These are phyloP conservation scores for Taiozyma sp. DNA, from an alignment of 1,139 yeast species.

Conservation along the genomic window DNA sequence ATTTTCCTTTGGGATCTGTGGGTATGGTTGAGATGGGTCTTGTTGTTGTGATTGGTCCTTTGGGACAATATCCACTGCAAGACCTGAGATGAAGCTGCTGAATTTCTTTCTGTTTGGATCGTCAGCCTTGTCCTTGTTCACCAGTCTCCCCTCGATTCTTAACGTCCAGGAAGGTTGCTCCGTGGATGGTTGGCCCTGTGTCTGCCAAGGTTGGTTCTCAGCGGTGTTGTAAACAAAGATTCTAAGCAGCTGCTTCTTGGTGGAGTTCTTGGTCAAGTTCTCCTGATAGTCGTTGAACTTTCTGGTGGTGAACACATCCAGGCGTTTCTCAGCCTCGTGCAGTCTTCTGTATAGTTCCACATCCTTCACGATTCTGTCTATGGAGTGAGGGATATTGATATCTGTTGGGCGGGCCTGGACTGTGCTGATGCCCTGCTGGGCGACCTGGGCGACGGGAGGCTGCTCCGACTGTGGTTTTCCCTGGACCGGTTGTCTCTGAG, in stretches of 20 bases:
- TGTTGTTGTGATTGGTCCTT: conserved; percentile 27
- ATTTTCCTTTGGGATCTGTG: conserved; percentile 26
- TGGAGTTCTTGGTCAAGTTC: conserved; percentile 39
- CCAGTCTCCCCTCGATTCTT: conserved; percentile 79
- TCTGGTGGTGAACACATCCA: conserved; percentile 79
- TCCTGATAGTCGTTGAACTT: conserved; percentile 87
- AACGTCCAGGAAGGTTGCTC: conserved; percentile 73
- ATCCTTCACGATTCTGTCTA: conserved; percentile 56
- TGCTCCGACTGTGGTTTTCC: neutral
- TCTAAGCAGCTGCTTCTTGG: conserved; percentile 57
- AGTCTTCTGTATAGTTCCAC: conserved; percentile 65
- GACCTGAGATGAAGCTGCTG: conserved; percentile 77
- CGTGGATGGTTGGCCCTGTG: conserved; percentile 28
- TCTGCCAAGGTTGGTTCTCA: conserved; percentile 93
- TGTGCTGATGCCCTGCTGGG: conserved; percentile 13
- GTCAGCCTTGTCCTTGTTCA: conserved; percentile 40
- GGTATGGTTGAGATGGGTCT: conserved; percentile 16
- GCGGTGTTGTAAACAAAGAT: conserved; percentile 79
- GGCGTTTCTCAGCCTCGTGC: conserved; percentile 69
- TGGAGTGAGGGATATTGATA: conserved; percentile 18
- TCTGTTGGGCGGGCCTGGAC: conserved; percentile 25
- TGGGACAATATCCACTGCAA: conserved; percentile 67
- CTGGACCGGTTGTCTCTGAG: neutral
- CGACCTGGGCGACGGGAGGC: conserved; percentile 6
- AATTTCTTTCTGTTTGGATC: conserved; percentile 52